Evolutionary conservation across 176 grass and related monocot species (phyloP), one percentile per base, ranked within the genome.

Genomic region (Canna indica): DNA sequence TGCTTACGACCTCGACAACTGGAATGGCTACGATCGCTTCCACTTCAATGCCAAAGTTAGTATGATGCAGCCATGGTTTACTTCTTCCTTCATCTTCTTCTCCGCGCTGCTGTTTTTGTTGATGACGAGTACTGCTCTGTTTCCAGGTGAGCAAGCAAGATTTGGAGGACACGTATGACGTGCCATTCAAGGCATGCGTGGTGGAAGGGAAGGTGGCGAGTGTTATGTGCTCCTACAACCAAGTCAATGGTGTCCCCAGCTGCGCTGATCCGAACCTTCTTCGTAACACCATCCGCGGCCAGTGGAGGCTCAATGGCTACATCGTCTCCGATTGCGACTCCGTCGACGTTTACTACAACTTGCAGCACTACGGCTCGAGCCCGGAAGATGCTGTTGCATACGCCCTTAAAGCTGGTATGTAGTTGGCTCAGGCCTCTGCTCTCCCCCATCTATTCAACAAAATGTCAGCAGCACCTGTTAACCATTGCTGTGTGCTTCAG

Each of bases 171-270:
- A 96, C 93, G 0, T 96, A 90, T 82, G 82, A 96, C 60, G 88
- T 90, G 1, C 93, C 88, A 0, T 96, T 96, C 85, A 72, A 77
- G n/a, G 64, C 81, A 0, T 96, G 88, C n/a, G 93, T 91, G 58
- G 31, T 59, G 5, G 75, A 81, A 5, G 93, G 86, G 20, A 22
- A 76, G 1, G 88, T 86, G 5, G 86, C 88, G 28, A 56, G 58
- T 64, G 86, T 92, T 58, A 97, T 97, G 93, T 97, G 93, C 83
- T 97, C 93, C 1, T 97, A 97, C 60, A 97, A 97, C 63, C 85
- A 97, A 75, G 88, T 96, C 74, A 97, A 97, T 25, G 93, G 93
- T 71, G 79, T 97, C 27, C 93, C 93, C 1, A 87, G 80, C 18
- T 97, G 93, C 47, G 93, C 93, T 29, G 88, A 97, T 65, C 33